Evolutionary conservation across 768 basidiomycete species (phyloP).

Genomic region (Mycena amicta): DNA sequence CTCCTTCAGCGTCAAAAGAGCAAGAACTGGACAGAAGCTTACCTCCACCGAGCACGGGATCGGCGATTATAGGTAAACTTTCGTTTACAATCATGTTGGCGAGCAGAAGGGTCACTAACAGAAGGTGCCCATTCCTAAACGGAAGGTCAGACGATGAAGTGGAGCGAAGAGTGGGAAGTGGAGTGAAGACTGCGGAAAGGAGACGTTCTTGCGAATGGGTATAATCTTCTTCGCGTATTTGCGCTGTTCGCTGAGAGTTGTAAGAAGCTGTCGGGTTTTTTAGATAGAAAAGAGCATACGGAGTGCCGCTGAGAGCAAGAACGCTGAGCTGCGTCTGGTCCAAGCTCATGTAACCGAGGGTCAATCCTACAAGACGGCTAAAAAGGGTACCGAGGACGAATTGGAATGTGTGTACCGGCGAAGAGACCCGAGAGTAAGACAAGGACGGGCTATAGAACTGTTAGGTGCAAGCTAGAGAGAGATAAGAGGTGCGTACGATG

Average conservation of each 20-base stretch:
- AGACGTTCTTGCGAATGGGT: conserved; percentile 79
- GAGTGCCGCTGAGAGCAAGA: conserved; percentile 78
- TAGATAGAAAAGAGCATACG: conserved; percentile 65
- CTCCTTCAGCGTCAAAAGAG: too few relatives aligned
- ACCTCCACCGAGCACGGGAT: conserved; percentile 79
- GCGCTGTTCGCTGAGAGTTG: conserved; percentile 63
- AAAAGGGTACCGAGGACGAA: background rate
- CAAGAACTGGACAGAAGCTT: background rate
- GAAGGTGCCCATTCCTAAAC: conserved; percentile 66
- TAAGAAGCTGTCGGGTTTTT: conserved; percentile 2
- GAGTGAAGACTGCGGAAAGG: too few relatives aligned
- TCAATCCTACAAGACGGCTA: conserved; percentile 56
- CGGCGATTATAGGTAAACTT: conserved; percentile 75
- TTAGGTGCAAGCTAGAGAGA: background rate
- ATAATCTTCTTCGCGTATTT: conserved; percentile 81
- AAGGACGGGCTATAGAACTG: conserved; percentile 55
- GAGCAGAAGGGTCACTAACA: conserved; percentile 83
- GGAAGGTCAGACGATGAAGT: background rate
- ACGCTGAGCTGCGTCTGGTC: conserved; percentile 92
- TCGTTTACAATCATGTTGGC: conserved; percentile 95
- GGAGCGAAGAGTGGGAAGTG: background rate
- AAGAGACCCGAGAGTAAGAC: conserved; percentile 84
- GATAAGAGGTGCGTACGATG: conserved; percentile 42
- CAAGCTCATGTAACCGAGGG: conserved; percentile 90
- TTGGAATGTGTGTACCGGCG: conserved; percentile 40